Conservation (phyloP, 2,329 filamentous ascomycete species). For the Acephala macrosclerotiorum region DNA sequence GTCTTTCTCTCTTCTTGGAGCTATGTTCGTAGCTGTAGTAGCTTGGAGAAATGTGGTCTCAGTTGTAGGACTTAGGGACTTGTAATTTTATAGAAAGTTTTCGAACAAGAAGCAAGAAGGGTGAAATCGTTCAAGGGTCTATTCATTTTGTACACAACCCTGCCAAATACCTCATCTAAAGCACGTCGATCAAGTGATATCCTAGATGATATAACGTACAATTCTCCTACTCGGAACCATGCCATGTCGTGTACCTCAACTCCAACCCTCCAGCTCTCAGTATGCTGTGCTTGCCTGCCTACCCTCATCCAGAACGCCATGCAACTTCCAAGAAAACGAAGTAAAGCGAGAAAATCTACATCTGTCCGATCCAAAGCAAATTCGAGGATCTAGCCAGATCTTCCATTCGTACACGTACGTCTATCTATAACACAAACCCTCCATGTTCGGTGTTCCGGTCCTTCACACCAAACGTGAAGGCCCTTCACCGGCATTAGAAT, state of each 20-base stretch:
- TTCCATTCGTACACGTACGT: background rate
- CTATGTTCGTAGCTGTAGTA: too few relatives aligned
- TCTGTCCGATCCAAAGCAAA: constrained; percentile 1
- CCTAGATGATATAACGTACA: constrained; percentile 4
- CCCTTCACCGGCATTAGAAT: constrained; percentile 15
- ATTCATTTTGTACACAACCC: constrained; percentile 5
- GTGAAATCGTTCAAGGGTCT: background rate
- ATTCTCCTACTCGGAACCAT: background rate
- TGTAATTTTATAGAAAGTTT: background rate
- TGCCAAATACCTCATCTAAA: background rate
- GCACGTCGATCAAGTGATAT: background rate
- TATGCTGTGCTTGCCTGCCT: background rate
- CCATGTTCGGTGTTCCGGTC: background rate
- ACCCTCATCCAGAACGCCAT: background rate
- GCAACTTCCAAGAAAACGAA: background rate
- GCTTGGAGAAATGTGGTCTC: too few relatives aligned
- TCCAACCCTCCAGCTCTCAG: constrained; percentile 9
- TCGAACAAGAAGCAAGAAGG: background rate
- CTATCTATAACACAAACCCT: constrained; percentile 3
- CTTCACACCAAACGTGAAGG: too few relatives aligned
- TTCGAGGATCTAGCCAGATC: background rate
- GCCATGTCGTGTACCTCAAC: background rate
- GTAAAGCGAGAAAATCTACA: background rate
- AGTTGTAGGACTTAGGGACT: too few relatives aligned
- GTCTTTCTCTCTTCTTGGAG: too few relatives aligned